phyloP scores from a whole-genome alignment of 345 rosid genomes.

The Boechera stricta region DNA sequence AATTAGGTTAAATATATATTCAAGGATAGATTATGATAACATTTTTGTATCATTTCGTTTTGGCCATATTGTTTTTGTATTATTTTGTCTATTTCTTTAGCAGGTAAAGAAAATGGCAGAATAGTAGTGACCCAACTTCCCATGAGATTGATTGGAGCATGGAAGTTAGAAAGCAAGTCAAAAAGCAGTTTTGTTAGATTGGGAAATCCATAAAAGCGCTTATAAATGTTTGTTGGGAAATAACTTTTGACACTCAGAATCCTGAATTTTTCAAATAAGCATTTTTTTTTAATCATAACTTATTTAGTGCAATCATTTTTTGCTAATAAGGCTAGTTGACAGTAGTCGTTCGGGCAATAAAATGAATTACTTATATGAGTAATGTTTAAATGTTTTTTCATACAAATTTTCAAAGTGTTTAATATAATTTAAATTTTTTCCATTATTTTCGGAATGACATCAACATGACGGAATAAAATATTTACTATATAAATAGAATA shows the following conservation, averaged over 20 bases:
- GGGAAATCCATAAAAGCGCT: conserved; percentile 31
- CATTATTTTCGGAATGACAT: too few species aligned
- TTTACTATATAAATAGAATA: too few species aligned
- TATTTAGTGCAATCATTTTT: background rate
- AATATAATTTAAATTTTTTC: background rate
- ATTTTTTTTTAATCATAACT: background rate
- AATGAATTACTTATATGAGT: background rate
- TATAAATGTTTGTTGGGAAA: conserved; percentile 9
- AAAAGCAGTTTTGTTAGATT: conserved; percentile 32
- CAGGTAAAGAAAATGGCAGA: conserved; percentile 32
- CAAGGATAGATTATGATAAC: conserved; percentile 1
- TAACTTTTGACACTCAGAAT: conserved; percentile 23
- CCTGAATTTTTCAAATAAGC: background rate
- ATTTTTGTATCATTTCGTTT: conserved; percentile 25
- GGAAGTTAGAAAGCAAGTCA: conserved; percentile 49
- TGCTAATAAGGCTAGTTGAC: background rate
- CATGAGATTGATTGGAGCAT: conserved; percentile 46
- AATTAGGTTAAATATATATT: conserved; percentile 18
- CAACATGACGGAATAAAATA: too few species aligned
- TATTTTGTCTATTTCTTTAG: conserved; percentile 29
- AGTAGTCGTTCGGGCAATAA: background rate
- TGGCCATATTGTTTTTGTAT: conserved; percentile 38
- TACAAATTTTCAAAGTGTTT: background rate
- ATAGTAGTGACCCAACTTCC: conserved; percentile 32
- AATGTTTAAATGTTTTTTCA: background rate